Conservation (phyloP, 345 rosid genomes). For the Ceriops zippeliana region DNA sequence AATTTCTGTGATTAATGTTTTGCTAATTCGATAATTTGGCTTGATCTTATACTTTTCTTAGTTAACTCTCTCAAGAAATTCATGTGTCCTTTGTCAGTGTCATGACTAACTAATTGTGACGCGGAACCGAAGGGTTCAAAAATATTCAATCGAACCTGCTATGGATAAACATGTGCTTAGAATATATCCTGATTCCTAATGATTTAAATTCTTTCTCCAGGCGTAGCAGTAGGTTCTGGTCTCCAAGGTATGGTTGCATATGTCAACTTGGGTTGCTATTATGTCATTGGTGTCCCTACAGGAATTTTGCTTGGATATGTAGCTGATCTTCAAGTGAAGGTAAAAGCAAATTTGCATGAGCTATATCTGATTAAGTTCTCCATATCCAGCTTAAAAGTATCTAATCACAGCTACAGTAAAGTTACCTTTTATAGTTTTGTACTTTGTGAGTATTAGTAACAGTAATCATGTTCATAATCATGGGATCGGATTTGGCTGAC, state of each 20-base stretch:
- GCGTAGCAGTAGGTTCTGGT: background rate
- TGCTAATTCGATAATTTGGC: no score
- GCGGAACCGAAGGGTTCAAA: background rate
- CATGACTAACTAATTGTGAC: no score
- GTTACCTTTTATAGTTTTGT: background rate
- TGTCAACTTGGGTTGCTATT: conserved; percentile 1
- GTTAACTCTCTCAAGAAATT: no score
- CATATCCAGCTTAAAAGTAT: background rate
- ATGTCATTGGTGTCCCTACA: conserved; percentile 15
- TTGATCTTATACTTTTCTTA: no score
- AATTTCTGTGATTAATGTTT: no score
- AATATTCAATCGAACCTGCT: background rate
- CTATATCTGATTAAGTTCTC: background rate
- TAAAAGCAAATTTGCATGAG: background rate
- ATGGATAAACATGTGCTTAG: background rate
- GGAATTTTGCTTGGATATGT: conserved; percentile 24
- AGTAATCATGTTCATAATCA: background rate
- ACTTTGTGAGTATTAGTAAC: background rate
- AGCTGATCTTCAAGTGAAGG: conserved; percentile 15
- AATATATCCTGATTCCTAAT: background rate
- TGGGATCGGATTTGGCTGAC: background rate
- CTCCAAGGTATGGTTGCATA: background rate
- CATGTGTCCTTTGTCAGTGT: no score
- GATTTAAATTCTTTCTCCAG: background rate
- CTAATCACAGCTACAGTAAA: background rate